Evolutionary conservation across 2,329 filamentous ascomycete species (phyloP).

Genomic region (Colletotrichum noveboracense): DNA sequence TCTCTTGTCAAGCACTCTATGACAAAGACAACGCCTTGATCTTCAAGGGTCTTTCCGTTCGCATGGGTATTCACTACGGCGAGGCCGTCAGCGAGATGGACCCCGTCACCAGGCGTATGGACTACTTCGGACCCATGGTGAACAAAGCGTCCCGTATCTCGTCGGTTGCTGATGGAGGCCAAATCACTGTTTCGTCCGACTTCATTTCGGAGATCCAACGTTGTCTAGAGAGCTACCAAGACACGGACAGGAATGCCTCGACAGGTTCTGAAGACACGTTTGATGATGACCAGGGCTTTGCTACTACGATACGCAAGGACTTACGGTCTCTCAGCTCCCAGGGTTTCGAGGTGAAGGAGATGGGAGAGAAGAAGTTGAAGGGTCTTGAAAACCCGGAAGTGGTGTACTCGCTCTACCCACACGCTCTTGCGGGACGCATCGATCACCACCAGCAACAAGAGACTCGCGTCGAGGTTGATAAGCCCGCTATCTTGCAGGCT

Average conservation of each 20-base stretch:
- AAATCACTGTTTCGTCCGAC: conserved; percentile 95
- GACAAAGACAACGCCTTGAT: conserved; percentile 89
- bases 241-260: conserved; percentile 75
- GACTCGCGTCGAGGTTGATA: conserved; percentile 45
- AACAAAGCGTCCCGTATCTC: conserved; percentile 96
- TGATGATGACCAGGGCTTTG: conserved; percentile 76
- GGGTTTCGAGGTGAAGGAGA: conserved; percentile 96
- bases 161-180: conserved; percentile 91
- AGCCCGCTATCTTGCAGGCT: conserved; percentile 66
- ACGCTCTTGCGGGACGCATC: conserved; percentile 82
- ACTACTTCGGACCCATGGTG: conserved; percentile 99
- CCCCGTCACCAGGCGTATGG: conserved; percentile 96
- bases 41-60: conserved; percentile 91
- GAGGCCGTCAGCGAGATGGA: conserved; percentile 94
- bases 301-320: conserved; percentile 83
- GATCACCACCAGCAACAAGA: conserved; percentile 66
- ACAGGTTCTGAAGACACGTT: conserved; percentile 72
- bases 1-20: conserved; percentile 80
- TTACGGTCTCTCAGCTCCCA: conserved; percentile 85
- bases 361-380: conserved; percentile 94
- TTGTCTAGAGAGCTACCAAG: conserved; percentile 87
- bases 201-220: conserved; percentile 96
- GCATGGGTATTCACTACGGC: conserved; percentile 98
- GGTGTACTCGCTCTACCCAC: conserved; percentile 94
- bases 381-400: conserved; percentile 96